A percentile compares a stretch with the other conserved stretches of the same genome.
phyloP scores from a whole-genome alignment of 2,329 filamentous ascomycete species.

The Aspergillus uvarum region DNA sequence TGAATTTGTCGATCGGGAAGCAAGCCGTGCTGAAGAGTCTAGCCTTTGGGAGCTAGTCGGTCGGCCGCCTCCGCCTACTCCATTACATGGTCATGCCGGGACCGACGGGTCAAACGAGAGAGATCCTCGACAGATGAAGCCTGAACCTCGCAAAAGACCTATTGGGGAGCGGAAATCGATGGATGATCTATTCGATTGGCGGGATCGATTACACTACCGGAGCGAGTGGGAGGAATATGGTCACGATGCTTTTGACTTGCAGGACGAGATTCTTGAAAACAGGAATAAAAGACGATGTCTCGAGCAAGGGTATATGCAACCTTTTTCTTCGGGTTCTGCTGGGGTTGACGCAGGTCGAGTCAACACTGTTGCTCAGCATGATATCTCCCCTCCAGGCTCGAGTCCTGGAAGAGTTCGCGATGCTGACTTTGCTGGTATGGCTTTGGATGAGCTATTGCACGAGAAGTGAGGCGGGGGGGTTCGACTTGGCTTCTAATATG shows the following conservation, averaged over 20 bases:
- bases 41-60: conserved; percentile 47
- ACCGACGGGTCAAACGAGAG: not conserved
- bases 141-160: conserved; percentile 15
- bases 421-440: not conserved
- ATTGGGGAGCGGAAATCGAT: conserved; percentile 32
- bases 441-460: not conserved
- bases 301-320: not conserved
- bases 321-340: not conserved
- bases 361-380: not conserved
- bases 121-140: not conserved
- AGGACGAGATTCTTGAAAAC: conserved; percentile 32
- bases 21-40: conserved; percentile 47
- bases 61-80: conserved; percentile 18
- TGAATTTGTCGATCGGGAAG: conserved; percentile 49
- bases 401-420: not conserved
- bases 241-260: conserved; percentile 26
- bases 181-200: conserved; percentile 49
- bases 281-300: conserved; percentile 33
- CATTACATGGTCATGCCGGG: conserved; percentile 25
- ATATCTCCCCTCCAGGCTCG: not conserved
- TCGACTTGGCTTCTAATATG: not conserved
- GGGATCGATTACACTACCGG: conserved; percentile 46
- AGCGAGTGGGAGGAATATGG: conserved; percentile 53
- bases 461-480: not conserved
- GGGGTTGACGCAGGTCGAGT: not conserved